Evolutionary conservation across 495 filamentous ascomycete genomes (phyloP).

Genomic region (Neurospora tetraspora): DNA sequence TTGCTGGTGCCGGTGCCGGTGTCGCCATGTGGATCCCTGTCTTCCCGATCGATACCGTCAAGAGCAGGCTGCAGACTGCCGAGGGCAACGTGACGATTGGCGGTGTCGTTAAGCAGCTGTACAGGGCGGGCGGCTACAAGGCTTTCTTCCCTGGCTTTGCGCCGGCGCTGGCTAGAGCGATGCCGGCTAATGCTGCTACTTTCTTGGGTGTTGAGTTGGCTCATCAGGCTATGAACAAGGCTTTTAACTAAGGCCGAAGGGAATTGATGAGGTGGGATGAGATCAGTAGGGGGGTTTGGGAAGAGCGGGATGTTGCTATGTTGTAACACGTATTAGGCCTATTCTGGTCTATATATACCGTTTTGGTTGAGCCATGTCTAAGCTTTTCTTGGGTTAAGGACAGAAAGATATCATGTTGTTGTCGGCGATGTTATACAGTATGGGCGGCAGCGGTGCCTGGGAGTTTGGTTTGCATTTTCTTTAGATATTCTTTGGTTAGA

Average conservation of each 20-base stretch:
- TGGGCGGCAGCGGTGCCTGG: not conserved
- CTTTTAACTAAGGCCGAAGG: slow-evolving; percentile 33
- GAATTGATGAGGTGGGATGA: not conserved
- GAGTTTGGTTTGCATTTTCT: not conserved
- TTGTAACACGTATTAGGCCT: not conserved
- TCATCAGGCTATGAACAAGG: slow-evolving; percentile 70
- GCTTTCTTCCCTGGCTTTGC: slow-evolving; percentile 98
- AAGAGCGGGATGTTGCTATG: not conserved
- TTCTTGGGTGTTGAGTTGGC: slow-evolving; percentile 70
- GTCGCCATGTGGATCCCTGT: slow-evolving; percentile 99
- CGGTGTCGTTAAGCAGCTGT: slow-evolving; percentile 67
- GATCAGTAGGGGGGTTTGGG: not conserved
- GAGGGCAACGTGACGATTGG: slow-evolving; percentile 78
- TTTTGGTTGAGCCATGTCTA: not conserved
- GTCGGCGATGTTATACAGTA: not conserved
- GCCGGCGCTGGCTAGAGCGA: slow-evolving; percentile 82
- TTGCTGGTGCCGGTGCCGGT: slow-evolving; percentile 81
- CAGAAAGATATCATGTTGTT: not conserved
- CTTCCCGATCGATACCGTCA: slow-evolving; percentile 95
- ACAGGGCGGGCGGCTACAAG: slow-evolving; percentile 68
- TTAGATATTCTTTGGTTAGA: not conserved
- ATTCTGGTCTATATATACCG: not conserved
- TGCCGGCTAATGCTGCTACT: slow-evolving; percentile 82
- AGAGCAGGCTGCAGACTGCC: slow-evolving; percentile 84
- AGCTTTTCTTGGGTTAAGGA: not conserved